Conservation (phyloP, 2,329 filamentous ascomycete species). For the Cyphellophora attinorum region DNA sequence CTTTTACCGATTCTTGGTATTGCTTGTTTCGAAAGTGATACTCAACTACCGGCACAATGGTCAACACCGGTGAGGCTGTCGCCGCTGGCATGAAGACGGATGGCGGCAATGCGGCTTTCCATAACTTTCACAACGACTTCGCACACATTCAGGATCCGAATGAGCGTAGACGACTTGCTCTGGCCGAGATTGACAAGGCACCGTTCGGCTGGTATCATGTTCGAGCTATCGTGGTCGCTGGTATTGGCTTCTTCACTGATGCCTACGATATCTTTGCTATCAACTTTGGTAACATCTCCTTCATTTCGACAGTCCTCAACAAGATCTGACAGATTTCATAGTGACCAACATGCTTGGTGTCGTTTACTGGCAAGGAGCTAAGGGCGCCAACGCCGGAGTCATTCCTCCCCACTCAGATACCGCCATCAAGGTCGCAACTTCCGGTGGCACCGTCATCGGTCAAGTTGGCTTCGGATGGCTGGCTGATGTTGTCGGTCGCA, state of each 20-base stretch:
- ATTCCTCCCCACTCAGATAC: constrained; percentile 63
- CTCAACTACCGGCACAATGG: background rate
- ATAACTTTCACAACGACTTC: constrained; percentile 71
- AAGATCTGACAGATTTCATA: too few relatives aligned
- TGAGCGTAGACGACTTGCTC: constrained; percentile 67
- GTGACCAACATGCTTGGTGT: constrained; percentile 68
- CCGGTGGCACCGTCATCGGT: constrained; percentile 72
- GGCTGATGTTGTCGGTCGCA: constrained; percentile 68
- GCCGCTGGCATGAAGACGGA: constrained; percentile 13
- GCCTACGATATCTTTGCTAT: constrained; percentile 77
- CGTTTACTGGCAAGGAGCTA: constrained; percentile 61
- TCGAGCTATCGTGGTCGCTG: constrained; percentile 65
- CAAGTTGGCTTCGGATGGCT: constrained; percentile 72
- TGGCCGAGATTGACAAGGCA: constrained; percentile 49
- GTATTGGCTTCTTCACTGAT: constrained; percentile 83
- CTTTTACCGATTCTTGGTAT: constrained; percentile 5
- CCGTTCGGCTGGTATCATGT: constrained; percentile 62
- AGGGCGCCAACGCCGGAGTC: constrained; percentile 27
- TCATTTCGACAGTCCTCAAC: too few relatives aligned
- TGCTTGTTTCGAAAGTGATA: constrained; percentile 3
- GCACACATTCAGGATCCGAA: constrained; percentile 57
- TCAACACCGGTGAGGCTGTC: background rate
- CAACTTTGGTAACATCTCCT: too few relatives aligned
- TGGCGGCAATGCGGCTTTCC: constrained; percentile 46
- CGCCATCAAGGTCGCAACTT: constrained; percentile 77